Conservation (phyloP, 225 moss, liverwort and hornwort species). For the Ulota crispa region DNA sequence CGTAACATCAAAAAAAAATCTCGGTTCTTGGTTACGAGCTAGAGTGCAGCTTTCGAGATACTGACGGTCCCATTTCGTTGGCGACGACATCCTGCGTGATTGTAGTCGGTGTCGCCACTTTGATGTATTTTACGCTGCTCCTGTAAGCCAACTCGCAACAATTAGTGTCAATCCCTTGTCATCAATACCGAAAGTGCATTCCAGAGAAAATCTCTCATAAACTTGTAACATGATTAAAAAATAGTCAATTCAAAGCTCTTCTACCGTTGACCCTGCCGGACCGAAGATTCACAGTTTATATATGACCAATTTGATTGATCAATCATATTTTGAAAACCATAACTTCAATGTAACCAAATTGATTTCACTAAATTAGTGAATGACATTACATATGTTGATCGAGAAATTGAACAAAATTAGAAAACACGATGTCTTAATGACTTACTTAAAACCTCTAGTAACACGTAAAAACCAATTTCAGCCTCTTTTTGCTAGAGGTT, state of each 20-base stretch:
- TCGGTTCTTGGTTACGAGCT: conserved; percentile 31
- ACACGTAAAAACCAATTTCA: background rate
- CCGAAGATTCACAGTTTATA: background rate
- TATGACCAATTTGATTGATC: background rate
- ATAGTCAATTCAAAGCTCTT: background rate
- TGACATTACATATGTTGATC: background rate
- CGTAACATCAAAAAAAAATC: background rate
- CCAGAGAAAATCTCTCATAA: background rate
- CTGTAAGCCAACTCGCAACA: conserved; percentile 25
- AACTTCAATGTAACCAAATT: background rate
- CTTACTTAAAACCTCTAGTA: background rate
- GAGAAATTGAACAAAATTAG: background rate
- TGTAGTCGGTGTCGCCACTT: conserved; percentile 32
- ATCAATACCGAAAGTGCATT: background rate
- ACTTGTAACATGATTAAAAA: background rate
- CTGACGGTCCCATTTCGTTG: conserved; percentile 27
- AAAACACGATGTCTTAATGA: background rate
- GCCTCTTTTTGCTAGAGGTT: no score
- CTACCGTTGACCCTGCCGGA: background rate
- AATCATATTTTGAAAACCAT: background rate
- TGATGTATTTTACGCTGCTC: conserved; percentile 51
- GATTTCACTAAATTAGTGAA: background rate
- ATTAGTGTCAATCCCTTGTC: conserved; percentile 1
- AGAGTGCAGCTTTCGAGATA: conserved; percentile 35
- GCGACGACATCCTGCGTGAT: conserved; percentile 1